Conservation (phyloP, 306 rosid genomes). For the Urtica urens region DNA sequence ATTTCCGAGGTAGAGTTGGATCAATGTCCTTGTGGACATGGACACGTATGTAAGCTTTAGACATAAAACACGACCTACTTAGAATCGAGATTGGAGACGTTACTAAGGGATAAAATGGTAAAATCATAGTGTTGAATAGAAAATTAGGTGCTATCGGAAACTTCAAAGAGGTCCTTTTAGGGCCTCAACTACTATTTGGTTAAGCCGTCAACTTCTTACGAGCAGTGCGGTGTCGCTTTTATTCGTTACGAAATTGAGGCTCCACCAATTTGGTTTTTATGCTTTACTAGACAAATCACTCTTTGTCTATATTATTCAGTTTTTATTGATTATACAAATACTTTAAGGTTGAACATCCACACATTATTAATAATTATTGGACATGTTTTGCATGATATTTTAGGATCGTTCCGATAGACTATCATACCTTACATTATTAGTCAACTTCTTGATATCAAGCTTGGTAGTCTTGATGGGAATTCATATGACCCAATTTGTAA, state of each 20-base stretch:
- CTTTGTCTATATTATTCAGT: neutral
- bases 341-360: conserved; percentile 37
- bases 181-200: conserved; percentile 47
- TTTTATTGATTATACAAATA: conserved; percentile 1
- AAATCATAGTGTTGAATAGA: conserved; percentile 1
- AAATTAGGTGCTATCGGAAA: conserved; percentile 12
- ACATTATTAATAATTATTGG: neutral
- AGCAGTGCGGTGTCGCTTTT: conserved; percentile 23
- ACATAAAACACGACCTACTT: too few species aligned
- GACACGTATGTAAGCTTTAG: too few species aligned
- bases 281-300: conserved; percentile 2
- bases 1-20: too few species aligned
- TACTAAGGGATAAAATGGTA: conserved; percentile 27
- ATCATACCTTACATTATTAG: conserved; percentile 14
- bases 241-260: conserved; percentile 27
- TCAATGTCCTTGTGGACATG: too few species aligned
- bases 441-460: conserved; percentile 13
- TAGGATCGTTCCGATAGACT: conserved; percentile 23
- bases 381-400: conserved; percentile 22
- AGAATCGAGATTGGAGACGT: too few species aligned
- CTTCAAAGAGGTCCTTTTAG: conserved; percentile 21
- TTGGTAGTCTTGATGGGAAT: too few species aligned
- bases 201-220: conserved; percentile 49
- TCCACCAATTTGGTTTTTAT: conserved; percentile 29
- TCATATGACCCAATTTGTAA: too few species aligned